phyloP scores from a whole-genome alignment of 345 rosid genomes.

The Populus ilicifolia region DNA sequence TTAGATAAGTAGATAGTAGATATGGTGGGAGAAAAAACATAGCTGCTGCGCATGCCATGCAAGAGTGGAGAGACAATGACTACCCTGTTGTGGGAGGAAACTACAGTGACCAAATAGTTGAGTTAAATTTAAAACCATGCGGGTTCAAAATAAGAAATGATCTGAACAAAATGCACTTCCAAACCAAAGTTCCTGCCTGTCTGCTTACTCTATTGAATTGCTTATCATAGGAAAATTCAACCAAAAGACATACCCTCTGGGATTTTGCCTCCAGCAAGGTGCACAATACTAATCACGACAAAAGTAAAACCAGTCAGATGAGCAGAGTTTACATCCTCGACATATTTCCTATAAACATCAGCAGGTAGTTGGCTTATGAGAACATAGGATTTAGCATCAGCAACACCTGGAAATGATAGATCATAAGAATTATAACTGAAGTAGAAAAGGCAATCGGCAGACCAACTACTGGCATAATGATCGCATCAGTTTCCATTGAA shows the following conservation, averaged over 20 bases:
- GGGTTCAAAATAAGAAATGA: neutral
- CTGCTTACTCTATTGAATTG: neutral
- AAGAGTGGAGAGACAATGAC: neutral
- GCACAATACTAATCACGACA: conserved; percentile 66
- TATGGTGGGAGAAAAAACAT: neutral
- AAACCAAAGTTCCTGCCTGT: neutral
- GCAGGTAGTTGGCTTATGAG: conserved; percentile 67
- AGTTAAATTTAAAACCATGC: neutral
- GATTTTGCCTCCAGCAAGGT: conserved; percentile 78
- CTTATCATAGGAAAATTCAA: neutral
- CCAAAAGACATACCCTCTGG: conserved; percentile 54
- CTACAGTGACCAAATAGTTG: too few relatives aligned
- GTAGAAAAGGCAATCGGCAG: neutral
- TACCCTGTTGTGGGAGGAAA: neutral
- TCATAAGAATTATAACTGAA: neutral
- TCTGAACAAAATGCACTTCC: neutral
- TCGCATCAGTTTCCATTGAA: neutral
- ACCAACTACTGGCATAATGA: neutral
- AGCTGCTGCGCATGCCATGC: neutral
- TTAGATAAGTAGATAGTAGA: neutral
- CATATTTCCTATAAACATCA: conserved; percentile 53
- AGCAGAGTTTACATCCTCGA: conserved; percentile 54
- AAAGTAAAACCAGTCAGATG: conserved; percentile 73
- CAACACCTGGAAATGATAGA: conserved; percentile 37
- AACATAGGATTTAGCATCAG: conserved; percentile 73